phyloP scores from a whole-genome alignment of 2,329 filamentous ascomycete species.

The Exophiala alcalophila region DNA sequence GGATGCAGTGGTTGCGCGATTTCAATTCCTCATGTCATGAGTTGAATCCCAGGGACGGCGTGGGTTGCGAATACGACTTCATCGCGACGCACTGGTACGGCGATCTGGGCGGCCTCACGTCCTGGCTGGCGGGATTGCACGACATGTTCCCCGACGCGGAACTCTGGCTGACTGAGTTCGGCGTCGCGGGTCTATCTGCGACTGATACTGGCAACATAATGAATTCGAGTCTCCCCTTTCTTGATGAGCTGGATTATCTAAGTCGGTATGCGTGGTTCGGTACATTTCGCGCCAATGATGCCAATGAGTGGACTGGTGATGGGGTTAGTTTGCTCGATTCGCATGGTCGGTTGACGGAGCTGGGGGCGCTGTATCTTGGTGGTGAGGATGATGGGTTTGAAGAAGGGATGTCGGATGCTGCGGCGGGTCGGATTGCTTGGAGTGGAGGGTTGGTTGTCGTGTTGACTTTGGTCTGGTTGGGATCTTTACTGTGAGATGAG shows the following conservation, averaged over 20 bases:
- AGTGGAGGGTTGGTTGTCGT: no score
- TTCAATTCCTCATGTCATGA: constrained; percentile 44
- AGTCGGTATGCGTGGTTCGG: constrained; percentile 70
- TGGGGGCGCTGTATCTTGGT: constrained; percentile 76
- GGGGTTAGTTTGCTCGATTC: constrained; percentile 61
- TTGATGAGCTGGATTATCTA: constrained; percentile 59
- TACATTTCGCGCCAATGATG: constrained; percentile 65
- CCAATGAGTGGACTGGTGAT: constrained; percentile 71
- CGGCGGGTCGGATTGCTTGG: not conserved
- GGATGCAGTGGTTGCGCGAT: constrained; percentile 64
- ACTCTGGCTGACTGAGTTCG: constrained; percentile 80
- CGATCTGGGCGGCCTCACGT: constrained; percentile 37
- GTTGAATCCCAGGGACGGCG: constrained; percentile 54
- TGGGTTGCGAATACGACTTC: constrained; percentile 55
- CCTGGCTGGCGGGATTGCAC: constrained; percentile 36
- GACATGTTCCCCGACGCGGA: constrained; percentile 50
- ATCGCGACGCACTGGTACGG: constrained; percentile 53
- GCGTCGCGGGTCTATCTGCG: constrained; percentile 54
- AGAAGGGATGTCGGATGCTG: constrained; percentile 28
- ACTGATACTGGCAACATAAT: constrained; percentile 62
- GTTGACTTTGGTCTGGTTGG: no score
- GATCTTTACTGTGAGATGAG: no score
- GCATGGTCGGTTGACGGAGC: constrained; percentile 67
- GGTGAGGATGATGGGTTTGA: constrained; percentile 62
- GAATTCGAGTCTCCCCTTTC: constrained; percentile 63